Evolutionary conservation across 2,329 filamentous ascomycete species (phyloP), one percentile per base, ranked within the genome.

Genomic region (Drechslera avenae): DNA sequence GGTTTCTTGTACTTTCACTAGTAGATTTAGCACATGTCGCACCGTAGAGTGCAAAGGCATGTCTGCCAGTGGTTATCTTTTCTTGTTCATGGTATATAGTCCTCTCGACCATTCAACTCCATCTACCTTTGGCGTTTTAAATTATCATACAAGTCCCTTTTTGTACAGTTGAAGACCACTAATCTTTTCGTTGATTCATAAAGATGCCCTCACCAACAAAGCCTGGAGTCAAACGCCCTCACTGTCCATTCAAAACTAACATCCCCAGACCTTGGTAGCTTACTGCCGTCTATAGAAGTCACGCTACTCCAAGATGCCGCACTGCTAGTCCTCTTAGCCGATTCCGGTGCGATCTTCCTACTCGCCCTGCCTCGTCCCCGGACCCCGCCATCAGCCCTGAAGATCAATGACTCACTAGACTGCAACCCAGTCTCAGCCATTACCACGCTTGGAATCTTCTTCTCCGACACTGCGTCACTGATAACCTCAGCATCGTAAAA

Each of bases 211-310:
- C 30, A 47, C 45, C 45, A 47, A 16, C 45, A 47, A 13, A 47
- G 31, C 13, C 30, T 47, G 16, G 36, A 47, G 17, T 47, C 37
- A 30, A 47, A 47, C 31, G 45, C 36, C n/a, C 16, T 32, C 13
- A 21, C 21, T 17, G 17, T 21, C 45, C 36, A 47, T 28, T 17
- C 28, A 26, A 17, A 14, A 9, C 16, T 26, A 10, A 13, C 19
- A 23, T 40, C 28, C n/a, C 23, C 44, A 26, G 14, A 17, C 16
- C 17, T 13, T 3, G 10, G 12, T 10, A 10, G 26, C 34, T 36
- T 10, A 36, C 8, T 13, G 4, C 35, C 35, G 19, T 40, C 35
- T 35, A 18, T 23, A 32, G 35, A 46, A 18, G 9, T 26, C n/a
- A 39, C 6, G 10, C 26, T 46, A 14, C 19, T 14, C 44, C 44